A percentile compares a stretch with the other conserved stretches of the same genome.
These are phyloP conservation scores for Plasmodium gaboni DNA, from an alignment of 169 alveolate genomes.

Conservation along the genomic window DNA sequence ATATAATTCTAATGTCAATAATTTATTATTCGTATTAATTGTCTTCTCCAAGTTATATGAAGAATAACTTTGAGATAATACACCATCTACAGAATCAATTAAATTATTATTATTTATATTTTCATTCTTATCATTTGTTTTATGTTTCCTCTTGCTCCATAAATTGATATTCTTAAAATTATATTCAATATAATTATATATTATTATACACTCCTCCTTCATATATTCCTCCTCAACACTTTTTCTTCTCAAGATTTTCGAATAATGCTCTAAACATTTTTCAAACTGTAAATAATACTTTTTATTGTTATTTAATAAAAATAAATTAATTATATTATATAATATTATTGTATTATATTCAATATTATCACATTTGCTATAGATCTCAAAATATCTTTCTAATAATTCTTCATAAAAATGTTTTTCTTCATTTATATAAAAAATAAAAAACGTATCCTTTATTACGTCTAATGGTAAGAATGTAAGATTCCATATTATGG, in stretches of 20 bases:
- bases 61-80: background rate
- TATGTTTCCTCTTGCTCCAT: conserved; percentile 16
- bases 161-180: conserved; percentile 27
- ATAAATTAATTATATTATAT: conserved; percentile 20
- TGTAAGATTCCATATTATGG: conserved; percentile 53
- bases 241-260: background rate
- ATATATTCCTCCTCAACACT: background rate
- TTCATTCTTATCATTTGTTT: background rate
- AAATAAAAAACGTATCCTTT: conserved; percentile 18
- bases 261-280: conserved; percentile 45
- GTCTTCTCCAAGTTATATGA: background rate
- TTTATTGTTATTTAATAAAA: conserved; percentile 1
- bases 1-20: conserved; percentile 45
- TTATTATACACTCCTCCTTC: conserved; percentile 24
- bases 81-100: background rate
- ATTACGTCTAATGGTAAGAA: conserved; percentile 8
- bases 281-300: conserved; percentile 1
- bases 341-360: conserved; percentile 47
- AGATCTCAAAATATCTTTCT: conserved; percentile 32
- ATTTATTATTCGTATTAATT: conserved; percentile 11
- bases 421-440: conserved; percentile 41
- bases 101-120: background rate
- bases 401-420: conserved; percentile 58
- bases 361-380: conserved; percentile 15
- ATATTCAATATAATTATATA: conserved; percentile 48